These are phyloP conservation scores for Posidonia oceanica DNA, from an alignment of 116 monocot species.

Conservation along the genomic window DNA sequence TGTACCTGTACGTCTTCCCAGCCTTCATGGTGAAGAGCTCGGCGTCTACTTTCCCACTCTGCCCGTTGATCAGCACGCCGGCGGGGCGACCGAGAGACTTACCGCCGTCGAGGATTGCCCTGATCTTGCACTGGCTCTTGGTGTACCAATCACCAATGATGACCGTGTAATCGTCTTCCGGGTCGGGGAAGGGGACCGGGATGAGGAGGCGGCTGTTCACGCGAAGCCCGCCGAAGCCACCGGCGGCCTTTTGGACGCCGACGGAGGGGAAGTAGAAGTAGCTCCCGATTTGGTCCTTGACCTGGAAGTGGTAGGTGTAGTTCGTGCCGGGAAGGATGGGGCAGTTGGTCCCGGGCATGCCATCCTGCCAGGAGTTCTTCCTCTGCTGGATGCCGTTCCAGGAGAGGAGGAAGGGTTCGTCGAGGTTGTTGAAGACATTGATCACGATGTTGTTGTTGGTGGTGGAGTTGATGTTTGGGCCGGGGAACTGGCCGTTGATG, in stretches of 20 bases:
- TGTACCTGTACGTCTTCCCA: constrained; percentile 56
- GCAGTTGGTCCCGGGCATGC: constrained; percentile 59
- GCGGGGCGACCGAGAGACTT: constrained; percentile 21
- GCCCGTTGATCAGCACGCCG: constrained; percentile 37
- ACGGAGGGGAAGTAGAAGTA: constrained; percentile 73
- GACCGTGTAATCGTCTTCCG: constrained; percentile 53
- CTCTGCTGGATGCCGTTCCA: constrained; percentile 81
- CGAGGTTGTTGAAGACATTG: constrained; percentile 80
- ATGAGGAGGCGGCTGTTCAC: constrained; percentile 65
- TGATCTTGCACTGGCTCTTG: constrained; percentile 23
- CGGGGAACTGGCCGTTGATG: constrained; percentile 50
- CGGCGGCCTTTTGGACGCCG: constrained; percentile 52
- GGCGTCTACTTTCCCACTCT: constrained; percentile 16
- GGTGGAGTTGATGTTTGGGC: constrained; percentile 57
- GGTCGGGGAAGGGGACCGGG: constrained; percentile 59
- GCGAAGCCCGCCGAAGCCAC: constrained; percentile 56
- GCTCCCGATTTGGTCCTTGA: constrained; percentile 76
- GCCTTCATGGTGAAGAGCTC: constrained; percentile 55
- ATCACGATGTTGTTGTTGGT: constrained; percentile 87
- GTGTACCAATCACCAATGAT: constrained; percentile 73
- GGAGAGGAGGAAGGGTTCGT: constrained; percentile 69
- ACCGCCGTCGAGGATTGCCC: constrained; percentile 34
- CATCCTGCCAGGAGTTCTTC: constrained; percentile 79
- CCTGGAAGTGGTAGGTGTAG: constrained; percentile 60
- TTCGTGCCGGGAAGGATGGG: constrained; percentile 48